phyloP scores from a whole-genome alignment of 768 basidiomycete species.

The Rhodotorula kratochvilovae region DNA sequence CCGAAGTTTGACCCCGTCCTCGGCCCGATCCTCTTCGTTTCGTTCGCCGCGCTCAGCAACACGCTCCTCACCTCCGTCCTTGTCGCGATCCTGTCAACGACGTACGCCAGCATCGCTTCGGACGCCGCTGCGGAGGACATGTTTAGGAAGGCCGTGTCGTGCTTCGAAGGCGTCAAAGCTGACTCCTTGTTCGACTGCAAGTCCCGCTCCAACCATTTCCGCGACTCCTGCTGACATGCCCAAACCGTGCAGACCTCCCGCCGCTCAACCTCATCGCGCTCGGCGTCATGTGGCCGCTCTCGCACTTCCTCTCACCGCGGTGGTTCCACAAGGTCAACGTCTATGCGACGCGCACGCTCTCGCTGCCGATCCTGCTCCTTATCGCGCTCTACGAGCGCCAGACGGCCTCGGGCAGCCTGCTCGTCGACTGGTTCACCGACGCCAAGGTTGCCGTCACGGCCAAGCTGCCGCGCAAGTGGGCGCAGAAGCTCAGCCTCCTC shows the following conservation, averaged over 20 bases:
- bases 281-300: conserved; percentile 77
- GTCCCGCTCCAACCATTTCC: background rate
- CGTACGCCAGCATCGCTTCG: conserved; percentile 84
- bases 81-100: conserved; percentile 73
- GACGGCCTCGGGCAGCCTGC: background rate
- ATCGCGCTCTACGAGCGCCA: conserved; percentile 40
- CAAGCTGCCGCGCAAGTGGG: conserved; percentile 21
- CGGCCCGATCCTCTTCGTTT: conserved; percentile 73
- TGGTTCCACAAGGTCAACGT: conserved; percentile 80
- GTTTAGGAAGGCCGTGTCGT: conserved; percentile 89
- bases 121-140: conserved; percentile 80
- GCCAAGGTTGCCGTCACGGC: conserved; percentile 1
- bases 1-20: conserved; percentile 77
- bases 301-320: conserved; percentile 78
- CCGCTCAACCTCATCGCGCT: conserved; percentile 85
- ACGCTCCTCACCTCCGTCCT: conserved; percentile 72
- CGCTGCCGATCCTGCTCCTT: conserved; percentile 37
- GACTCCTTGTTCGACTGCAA: conserved; percentile 39
- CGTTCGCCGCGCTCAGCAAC: conserved; percentile 86
- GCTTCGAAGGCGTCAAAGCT: conserved; percentile 72
- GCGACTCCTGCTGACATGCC: too few relatives aligned
- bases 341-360: conserved; percentile 28
- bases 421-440: background rate
- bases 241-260: conserved; percentile 59
- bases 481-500: conserved; percentile 32